Base-by-base conservation (phyloP, 2,329 filamentous ascomycete species). In the Colletotrichum sp. region DNA sequence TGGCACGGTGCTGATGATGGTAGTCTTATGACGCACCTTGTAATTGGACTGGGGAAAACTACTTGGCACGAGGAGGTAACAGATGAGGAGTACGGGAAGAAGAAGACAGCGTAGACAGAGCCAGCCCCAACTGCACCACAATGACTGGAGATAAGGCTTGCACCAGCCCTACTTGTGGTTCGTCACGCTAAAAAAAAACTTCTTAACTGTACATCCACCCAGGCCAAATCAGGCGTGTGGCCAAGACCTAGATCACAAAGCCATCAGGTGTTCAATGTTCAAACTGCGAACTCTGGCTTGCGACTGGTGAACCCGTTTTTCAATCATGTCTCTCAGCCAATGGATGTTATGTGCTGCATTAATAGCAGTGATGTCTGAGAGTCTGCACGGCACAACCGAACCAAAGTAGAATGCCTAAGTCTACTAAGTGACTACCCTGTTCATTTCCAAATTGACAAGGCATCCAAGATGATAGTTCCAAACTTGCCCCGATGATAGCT, bases 1-100 rank as follows among this genome's bases (percentile, higher is more conserved):
- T 87, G 85, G 85, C 85, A 87, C 76, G 84, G 84, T 6, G 85
- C 83, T 4, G 85, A 83, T 54, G 82, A 82, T 18, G 79, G 77
- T 11, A 85, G 81, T 61, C 76, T 82, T 68, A 84, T 86, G 84
- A 80, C 81, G 62, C 85, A 86, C 78, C 77, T 80, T 74, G 83
- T 81, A 6, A 80, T 84, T 64, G 80, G 80, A 51, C 74, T 82
- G 36, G 84, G 84, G 4, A 80, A 81, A 72, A 84, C 82, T 6
- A 80, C 76, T 16, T 84, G 83, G 84, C 75, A 79, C 34, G 80
- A 82, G 3, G 79, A 81, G 69, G 81, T 85, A 3, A 78, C 77
- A 8, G 81, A 84, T 67, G 80, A 81, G 66, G 82, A 84, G 57
- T 85, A 85, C 69, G 47, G 62, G 7, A 63, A 63, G 57, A 47